Evolutionary conservation across 2,329 filamentous ascomycete genomes (phyloP).

Genomic region (Penicillium sclerotiorum): DNA sequence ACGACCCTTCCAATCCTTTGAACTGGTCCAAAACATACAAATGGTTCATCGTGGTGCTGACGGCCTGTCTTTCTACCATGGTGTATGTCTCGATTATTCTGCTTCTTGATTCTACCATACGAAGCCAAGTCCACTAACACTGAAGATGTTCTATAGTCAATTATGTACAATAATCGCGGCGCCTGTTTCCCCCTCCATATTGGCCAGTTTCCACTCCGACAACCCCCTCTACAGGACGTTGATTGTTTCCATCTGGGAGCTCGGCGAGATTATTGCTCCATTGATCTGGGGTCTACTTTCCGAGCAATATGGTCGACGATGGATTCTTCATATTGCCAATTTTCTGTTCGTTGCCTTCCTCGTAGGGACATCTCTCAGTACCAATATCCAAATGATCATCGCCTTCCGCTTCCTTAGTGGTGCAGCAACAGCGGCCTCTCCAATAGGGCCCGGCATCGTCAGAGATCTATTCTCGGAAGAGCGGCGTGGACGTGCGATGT

Average conservation of each 20-base stretch:
- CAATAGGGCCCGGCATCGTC: conserved; percentile 2
- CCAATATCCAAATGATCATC: conserved; percentile 2
- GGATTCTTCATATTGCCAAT: conserved; percentile 35
- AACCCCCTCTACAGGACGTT: conserved; percentile 28
- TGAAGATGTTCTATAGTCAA: no score
- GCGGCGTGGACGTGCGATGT: conserved; percentile 1
- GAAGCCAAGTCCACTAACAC: no score
- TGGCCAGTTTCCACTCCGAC: conserved; percentile 13
- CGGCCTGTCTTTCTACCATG: neutral
- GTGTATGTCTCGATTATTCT: conserved; percentile 9
- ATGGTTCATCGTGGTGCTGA: conserved; percentile 17
- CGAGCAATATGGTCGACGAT: conserved; percentile 46
- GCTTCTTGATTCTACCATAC: conserved; percentile 7
- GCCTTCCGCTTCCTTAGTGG: conserved; percentile 4
- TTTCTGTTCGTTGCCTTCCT: conserved; percentile 3
- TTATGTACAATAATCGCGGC: conserved; percentile 11
- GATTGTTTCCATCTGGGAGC: conserved; percentile 54
- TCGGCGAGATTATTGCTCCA: conserved; percentile 52
- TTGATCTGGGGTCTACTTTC: conserved; percentile 50
- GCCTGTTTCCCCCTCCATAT: conserved; percentile 7
- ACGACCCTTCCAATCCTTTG: conserved; percentile 13
- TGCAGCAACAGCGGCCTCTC: neutral
- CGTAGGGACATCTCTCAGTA: neutral
- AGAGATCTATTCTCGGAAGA: conserved; percentile 4
- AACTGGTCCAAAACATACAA: conserved; percentile 21